Evolutionary conservation across 1,139 yeast genomes (phyloP).

Genomic region (Pichia sp.): DNA sequence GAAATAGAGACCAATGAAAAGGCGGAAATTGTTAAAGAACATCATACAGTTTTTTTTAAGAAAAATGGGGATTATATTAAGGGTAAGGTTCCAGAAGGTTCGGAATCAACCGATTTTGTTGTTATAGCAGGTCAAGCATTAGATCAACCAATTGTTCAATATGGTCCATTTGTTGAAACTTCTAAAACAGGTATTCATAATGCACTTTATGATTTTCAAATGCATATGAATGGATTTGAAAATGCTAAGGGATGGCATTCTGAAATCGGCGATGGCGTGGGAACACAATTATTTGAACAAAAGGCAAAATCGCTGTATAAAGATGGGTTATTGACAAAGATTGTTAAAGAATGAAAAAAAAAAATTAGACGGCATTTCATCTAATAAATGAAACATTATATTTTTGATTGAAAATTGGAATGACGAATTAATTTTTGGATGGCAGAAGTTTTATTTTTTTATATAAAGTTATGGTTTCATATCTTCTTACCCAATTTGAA

Average conservation of each 20-base stretch:
- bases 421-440: no score
- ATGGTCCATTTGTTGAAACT: slow-evolving; percentile 85
- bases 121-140: slow-evolving; percentile 72
- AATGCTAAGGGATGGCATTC: slow-evolving; percentile 63
- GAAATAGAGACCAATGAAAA: slow-evolving; percentile 37
- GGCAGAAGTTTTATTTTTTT: no score
- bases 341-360: no score
- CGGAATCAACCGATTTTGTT: slow-evolving; percentile 46
- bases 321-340: no score
- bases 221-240: slow-evolving; percentile 68
- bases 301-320: slow-evolving; percentile 18
- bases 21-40: slow-evolving; percentile 33
- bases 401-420: no score
- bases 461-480: no score
- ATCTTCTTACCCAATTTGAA: no score
- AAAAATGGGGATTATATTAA: slow-evolving; percentile 54
- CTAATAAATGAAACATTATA: no score
- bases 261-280: slow-evolving; percentile 56
- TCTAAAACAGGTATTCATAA: slow-evolving; percentile 54
- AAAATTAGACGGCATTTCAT: no score
- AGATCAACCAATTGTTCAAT: slow-evolving; percentile 75
- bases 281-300: slow-evolving; percentile 19
- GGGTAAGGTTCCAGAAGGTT: slow-evolving; percentile 42
- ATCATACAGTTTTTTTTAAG: slow-evolving; percentile 57
- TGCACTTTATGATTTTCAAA: slow-evolving; percentile 67